These are phyloP conservation scores for Pugionium cornutum DNA, from an alignment of 345 rosid species.

Conservation along the genomic window DNA sequence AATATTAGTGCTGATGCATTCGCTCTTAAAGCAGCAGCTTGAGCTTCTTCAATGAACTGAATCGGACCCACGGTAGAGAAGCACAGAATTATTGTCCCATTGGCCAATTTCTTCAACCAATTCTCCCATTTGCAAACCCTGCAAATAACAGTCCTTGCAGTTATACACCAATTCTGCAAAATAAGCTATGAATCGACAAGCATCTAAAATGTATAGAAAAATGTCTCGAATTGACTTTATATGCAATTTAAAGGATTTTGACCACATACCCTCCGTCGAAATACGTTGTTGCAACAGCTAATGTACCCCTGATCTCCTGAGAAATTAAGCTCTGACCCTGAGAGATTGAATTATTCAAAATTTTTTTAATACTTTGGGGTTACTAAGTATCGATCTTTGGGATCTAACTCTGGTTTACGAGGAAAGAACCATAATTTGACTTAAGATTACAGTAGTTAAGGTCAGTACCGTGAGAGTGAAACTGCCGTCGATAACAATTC, in stretches of 20 bases:
- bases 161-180: not conserved
- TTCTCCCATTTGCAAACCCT: conserved; percentile 49
- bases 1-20: conserved; percentile 55
- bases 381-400: no score
- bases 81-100: conserved; percentile 51
- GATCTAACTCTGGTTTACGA: no score
- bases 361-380: no score
- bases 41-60: conserved; percentile 46
- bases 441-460: no score
- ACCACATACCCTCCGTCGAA: conserved; percentile 51
- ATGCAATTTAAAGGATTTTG: not conserved
- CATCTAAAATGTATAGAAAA: not conserved
- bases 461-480: conserved; percentile 49
- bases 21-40: conserved; percentile 52
- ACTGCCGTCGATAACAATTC: conserved; percentile 39
- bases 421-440: no score
- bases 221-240: not conserved
- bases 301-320: conserved; percentile 45
- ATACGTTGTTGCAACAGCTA: conserved; percentile 46
- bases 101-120: conserved; percentile 47
- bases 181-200: conserved; percentile 3
- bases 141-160: not conserved
- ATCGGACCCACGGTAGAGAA: conserved; percentile 54
- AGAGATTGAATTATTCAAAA: conserved; percentile 2
- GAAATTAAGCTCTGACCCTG: conserved; percentile 69